Evolutionary conservation across 768 basidiomycete genomes (phyloP), one percentile per base, ranked within the genome.

Genomic region (Termitomyces sp.): DNA sequence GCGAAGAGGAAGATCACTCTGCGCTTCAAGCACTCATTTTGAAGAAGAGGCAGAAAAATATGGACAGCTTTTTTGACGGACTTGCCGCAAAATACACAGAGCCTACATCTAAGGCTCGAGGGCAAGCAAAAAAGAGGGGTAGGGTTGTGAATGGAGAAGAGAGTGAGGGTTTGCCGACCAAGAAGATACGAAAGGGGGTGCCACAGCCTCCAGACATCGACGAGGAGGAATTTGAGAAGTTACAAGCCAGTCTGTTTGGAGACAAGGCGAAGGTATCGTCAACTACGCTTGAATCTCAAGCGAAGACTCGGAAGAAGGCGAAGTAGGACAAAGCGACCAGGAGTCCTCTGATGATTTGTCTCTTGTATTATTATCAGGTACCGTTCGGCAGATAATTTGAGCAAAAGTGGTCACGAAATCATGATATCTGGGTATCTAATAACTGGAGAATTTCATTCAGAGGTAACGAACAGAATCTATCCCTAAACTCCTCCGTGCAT

Each of bases 391-490:
- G 7, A 24, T 53, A 16, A 12, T 24, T n/a, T 4, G 44, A 44
- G n/a, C 8, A 12, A 24, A n/a, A 15, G 28, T 48, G 22, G 22
- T 13, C 45, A 13, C 5, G 13, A 13, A 24, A 11, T 24, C 46
- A 32, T 18, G 11, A 55, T 7, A 42, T 18, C 24, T 33, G 18
- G 18, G 18, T 45, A 1, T 32, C 7, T 6, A 5, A n/a, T 39
- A 46, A 46, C 20, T 32, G n/a, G 36, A 55, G 56, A 28, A 45
- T 60, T 65, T 51, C n/a, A 75, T 24, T 51, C 77, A 92, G 67
- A 94, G 69, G 70, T 91, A 93, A 66, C 89, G 84, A 63, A 94
- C 74, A 24, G 86, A 80, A 74, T 96, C 94, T 63, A 96, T 90
- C 9, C 94, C 94, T 57, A 96, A 74, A 74, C 87, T 89, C 63